Evolutionary conservation across 2,329 filamentous ascomycete species (phyloP).

Genomic region (Verticillium longisporum): DNA sequence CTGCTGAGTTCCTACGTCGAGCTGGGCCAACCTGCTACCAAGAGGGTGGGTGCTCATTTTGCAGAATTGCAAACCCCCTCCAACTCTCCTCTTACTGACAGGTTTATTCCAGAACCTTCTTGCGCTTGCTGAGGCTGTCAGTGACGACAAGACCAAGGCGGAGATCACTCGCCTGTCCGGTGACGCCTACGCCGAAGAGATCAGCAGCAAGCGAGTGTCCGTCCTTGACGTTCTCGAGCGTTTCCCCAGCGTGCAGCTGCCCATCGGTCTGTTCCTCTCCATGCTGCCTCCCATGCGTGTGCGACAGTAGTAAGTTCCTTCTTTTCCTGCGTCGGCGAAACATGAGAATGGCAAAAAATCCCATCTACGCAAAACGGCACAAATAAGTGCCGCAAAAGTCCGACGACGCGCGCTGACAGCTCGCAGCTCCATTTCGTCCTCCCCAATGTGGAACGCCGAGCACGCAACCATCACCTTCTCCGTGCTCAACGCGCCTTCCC

Average conservation of each 20-base stretch:
- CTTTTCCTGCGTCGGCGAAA: not conserved
- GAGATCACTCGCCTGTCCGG: slow-evolving; percentile 30
- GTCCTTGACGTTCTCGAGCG: slow-evolving; percentile 56
- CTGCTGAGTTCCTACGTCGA: slow-evolving; percentile 68
- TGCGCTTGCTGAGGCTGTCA: slow-evolving; percentile 11
- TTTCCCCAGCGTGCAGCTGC: slow-evolving; percentile 42
- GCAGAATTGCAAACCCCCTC: fast-evolving
- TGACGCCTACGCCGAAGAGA: slow-evolving; percentile 28
- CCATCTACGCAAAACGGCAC: not conserved
- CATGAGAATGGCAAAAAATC: not conserved
- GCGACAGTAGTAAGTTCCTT: slow-evolving; percentile 20
- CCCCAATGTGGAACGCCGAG: slow-evolving; percentile 48
- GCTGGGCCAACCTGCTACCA: slow-evolving; percentile 64
- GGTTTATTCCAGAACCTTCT: slow-evolving; percentile 21
- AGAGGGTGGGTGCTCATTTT: slow-evolving; percentile 38
- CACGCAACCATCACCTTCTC: slow-evolving; percentile 57
- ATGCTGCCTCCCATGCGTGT: slow-evolving; percentile 57
- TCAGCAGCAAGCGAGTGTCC: slow-evolving; percentile 42
- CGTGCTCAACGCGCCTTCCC: slow-evolving; percentile 44
- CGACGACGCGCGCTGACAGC: slow-evolving; percentile 10
- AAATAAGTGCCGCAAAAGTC: too few relatives aligned
- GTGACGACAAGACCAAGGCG: slow-evolving; percentile 23
- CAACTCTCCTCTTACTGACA: too few relatives aligned
- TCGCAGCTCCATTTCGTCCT: slow-evolving; percentile 57
- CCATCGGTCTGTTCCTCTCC: slow-evolving; percentile 52